Evolutionary conservation across 306 rosid species (phyloP).

Genomic region (Fagus sylvatica): DNA sequence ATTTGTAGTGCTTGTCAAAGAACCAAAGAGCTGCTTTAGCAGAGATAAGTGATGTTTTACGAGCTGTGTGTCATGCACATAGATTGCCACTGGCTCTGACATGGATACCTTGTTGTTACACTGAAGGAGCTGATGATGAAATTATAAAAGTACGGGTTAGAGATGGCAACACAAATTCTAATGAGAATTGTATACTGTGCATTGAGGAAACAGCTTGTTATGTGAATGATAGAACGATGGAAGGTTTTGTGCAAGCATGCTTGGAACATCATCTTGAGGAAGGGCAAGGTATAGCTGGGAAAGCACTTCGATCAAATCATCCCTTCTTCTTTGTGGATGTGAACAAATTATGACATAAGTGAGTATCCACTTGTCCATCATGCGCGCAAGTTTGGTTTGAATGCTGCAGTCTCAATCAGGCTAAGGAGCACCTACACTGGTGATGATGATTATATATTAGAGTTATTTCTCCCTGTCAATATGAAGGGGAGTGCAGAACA

Average conservation of each 20-base stretch:
- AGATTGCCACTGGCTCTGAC: conserved; percentile 85
- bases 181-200: conserved; percentile 61
- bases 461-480: too few species aligned
- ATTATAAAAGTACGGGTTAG: conserved; percentile 36
- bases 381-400: too few species aligned
- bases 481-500: too few species aligned
- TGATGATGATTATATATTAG: too few species aligned
- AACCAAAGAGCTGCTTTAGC: conserved; percentile 61
- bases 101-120: conserved; percentile 76
- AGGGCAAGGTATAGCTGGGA: too few species aligned
- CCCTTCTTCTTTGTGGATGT: too few species aligned
- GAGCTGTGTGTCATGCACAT: conserved; percentile 85
- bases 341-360: too few species aligned
- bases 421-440: too few species aligned
- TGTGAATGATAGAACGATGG: conserved; percentile 53
- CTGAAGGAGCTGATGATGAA: conserved; percentile 38
- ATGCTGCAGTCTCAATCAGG: too few species aligned
- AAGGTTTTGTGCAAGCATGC: conserved; percentile 79
- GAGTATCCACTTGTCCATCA: too few species aligned
- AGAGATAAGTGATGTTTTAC: conserved; percentile 71
- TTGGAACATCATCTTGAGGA: conserved; percentile 70
- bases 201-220: conserved; percentile 79
- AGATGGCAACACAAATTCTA: conserved; percentile 40
- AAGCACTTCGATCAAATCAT: too few species aligned
- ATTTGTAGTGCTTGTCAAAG: conserved; percentile 57